A percentile compares a stretch with the other conserved stretches of the same genome.
These are phyloP conservation scores for Arthrocladium fulminans DNA, from an alignment of 2,329 filamentous ascomycete genomes.

Conservation along the genomic window DNA sequence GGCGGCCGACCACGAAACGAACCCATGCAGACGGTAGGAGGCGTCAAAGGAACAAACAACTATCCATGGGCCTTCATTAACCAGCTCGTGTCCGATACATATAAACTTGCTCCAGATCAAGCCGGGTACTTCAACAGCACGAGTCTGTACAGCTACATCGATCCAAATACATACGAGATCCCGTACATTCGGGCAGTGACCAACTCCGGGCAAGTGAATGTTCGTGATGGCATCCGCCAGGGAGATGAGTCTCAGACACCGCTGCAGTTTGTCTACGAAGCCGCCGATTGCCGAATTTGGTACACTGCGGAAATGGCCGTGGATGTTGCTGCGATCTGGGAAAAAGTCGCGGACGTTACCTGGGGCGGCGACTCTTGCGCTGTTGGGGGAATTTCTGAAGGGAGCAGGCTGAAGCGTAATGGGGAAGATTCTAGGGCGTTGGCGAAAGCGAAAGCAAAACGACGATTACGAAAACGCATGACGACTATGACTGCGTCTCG, in stretches of 20 bases:
- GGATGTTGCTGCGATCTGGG: constrained; percentile 46
- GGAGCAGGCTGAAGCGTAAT: background rate
- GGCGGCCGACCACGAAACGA: constrained; percentile 49
- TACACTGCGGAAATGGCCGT: constrained; percentile 47
- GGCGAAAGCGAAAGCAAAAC: background rate
- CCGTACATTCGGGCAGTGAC: constrained; percentile 8
- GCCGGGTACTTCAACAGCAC: constrained; percentile 13
- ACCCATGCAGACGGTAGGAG: constrained; percentile 56
- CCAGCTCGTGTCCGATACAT: background rate
- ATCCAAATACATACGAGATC: constrained; percentile 14
- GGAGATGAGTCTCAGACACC: constrained; percentile 38
- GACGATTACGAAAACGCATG: background rate
- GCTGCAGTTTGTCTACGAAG: constrained; percentile 53
- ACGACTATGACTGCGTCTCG: background rate
- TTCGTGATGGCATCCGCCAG: constrained; percentile 38
- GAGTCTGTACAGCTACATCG: constrained; percentile 10
- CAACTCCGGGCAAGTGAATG: constrained; percentile 33
- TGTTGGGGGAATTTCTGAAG: constrained; percentile 5
- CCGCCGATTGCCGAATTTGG: constrained; percentile 53
- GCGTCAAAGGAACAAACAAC: constrained; percentile 46
- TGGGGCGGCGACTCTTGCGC: constrained; percentile 35
- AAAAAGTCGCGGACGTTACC: constrained; percentile 30
- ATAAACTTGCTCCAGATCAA: background rate
- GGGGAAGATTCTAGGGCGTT: background rate
- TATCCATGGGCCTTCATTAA: constrained; percentile 9